Evolutionary conservation across 139 green algal genomes (phyloP).

Genomic region (Haematococcus sp.): DNA sequence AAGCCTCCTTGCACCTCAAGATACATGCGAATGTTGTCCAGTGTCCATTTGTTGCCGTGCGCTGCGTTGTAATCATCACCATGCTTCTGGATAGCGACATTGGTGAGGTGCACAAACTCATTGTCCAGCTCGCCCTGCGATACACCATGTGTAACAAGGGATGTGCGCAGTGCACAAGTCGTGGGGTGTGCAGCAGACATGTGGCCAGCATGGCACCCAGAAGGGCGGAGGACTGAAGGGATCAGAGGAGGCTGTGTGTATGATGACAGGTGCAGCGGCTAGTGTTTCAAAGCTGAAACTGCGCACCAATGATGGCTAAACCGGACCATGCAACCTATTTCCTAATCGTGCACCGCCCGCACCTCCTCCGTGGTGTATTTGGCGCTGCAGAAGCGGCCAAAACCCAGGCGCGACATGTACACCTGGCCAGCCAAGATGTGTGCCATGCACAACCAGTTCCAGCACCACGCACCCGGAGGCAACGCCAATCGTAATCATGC

Average conservation of each 20-base stretch:
- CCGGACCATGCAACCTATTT: too few species aligned
- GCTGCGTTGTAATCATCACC: conserved; percentile 58
- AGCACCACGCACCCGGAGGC: neutral
- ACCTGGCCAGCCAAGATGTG: conserved; percentile 23
- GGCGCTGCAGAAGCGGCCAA: conserved; percentile 75
- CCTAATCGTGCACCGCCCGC: conserved; percentile 16
- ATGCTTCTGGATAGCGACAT: conserved; percentile 77
- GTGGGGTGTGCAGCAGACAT: neutral
- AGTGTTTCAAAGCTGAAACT: neutral
- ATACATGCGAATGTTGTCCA: conserved; percentile 54
- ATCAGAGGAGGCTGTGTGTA: too few species aligned
- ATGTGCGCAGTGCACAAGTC: neutral
- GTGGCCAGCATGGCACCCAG: too few species aligned
- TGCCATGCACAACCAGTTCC: neutral
- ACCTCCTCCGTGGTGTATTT: conserved; percentile 65
- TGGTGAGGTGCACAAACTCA: conserved; percentile 78
- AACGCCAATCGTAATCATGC: too few species aligned
- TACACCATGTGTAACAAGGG: neutral
- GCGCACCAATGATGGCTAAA: too few species aligned
- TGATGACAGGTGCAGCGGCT: neutral
- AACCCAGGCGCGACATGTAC: conserved; percentile 69
- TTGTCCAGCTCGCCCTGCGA: conserved; percentile 32
- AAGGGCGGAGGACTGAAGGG: too few species aligned
- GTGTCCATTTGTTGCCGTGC: conserved; percentile 76
- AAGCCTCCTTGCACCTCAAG: conserved; percentile 31